Evolutionary conservation across 805 yeast genomes (phyloP).

Genomic region (Lipomyces anomalus): DNA sequence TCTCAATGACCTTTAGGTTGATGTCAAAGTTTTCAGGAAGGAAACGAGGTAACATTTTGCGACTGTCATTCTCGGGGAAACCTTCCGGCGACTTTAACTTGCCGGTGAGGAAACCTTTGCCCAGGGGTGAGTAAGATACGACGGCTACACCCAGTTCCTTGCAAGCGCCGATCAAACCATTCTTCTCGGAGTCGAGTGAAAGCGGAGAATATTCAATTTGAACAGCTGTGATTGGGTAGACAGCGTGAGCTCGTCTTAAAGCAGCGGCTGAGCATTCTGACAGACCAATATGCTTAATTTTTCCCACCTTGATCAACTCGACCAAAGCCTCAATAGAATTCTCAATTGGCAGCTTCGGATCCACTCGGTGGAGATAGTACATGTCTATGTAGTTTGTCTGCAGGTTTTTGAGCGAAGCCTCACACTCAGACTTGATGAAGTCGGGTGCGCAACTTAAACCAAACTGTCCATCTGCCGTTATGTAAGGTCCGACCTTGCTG

Average conservation of each 20-base stretch:
- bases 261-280: slow-evolving; percentile 65
- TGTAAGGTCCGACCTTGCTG: slow-evolving; percentile 54
- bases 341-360: neutral
- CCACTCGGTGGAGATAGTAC: slow-evolving; percentile 1
- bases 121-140: slow-evolving; percentile 75
- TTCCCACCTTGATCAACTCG: neutral
- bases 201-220: slow-evolving; percentile 74
- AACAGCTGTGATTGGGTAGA: slow-evolving; percentile 53
- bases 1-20: slow-evolving; percentile 46
- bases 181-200: slow-evolving; percentile 50
- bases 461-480: neutral
- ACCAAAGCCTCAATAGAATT: neutral
- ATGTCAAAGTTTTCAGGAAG: slow-evolving; percentile 47
- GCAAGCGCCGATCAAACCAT: slow-evolving; percentile 58
- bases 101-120: slow-evolving; percentile 71
- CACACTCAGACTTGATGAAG: neutral
- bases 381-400: neutral
- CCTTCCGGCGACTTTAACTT: slow-evolving; percentile 40
- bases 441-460: neutral
- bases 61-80: slow-evolving; percentile 51
- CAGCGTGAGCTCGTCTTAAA: slow-evolving; percentile 49
- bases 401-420: neutral
- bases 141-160: slow-evolving; percentile 59
- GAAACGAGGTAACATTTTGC: slow-evolving; percentile 51
- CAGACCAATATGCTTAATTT: neutral